Base-by-base conservation (phyloP, 352 stramenopile genomes). In the Detonula confervacea region DNA sequence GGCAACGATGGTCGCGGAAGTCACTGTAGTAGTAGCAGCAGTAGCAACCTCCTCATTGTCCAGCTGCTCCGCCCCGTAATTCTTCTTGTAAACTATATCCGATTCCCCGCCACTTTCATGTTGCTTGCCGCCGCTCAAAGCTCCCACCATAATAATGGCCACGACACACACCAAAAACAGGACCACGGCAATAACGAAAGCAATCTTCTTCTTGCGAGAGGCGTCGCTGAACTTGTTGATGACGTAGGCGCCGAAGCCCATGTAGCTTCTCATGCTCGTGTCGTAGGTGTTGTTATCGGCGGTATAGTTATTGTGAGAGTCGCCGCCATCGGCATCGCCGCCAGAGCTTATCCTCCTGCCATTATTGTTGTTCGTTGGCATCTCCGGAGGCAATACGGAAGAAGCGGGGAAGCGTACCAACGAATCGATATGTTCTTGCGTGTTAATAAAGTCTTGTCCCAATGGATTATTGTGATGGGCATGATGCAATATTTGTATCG, bases 301-400 rank as follows among this genome's bases (percentile, higher is more conserved):
- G n/a, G n/a, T n/a, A n/a, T n/a, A n/a, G n/a, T n/a, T n/a, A n/a
- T 46, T 47, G 22, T 62, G 54, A 0, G 54, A 62, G 47, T 62
- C n/a, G n/a, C n/a, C 27, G 18, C 25, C 1, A n/a, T 47, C 54
- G n/a, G 16, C 39, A 49, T 42, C 11, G 5, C 39, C 39, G 18
- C 1, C 5, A 18, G 18, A 1, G 12, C 39, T 49, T 16, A 5
- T 49, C 1, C 39, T n/a, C 11, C 18, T 49, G 18, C 18, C 18
- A n/a, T 6, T 6, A 49, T 49, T 49, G 39, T 12, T 12, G 12
- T 49, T 49, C 39, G 18, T 20, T 49, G 39, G 9, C 11, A 20
- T 9, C 11, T 49, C 39, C 4, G 39, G 39, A 20, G 4, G 39
- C 16, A 11, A 16, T 49, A 49, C 18, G 2, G 16, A 16, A 49